Evolutionary conservation across 768 basidiomycete genomes (phyloP).

Genomic region (Mycena galopus): DNA sequence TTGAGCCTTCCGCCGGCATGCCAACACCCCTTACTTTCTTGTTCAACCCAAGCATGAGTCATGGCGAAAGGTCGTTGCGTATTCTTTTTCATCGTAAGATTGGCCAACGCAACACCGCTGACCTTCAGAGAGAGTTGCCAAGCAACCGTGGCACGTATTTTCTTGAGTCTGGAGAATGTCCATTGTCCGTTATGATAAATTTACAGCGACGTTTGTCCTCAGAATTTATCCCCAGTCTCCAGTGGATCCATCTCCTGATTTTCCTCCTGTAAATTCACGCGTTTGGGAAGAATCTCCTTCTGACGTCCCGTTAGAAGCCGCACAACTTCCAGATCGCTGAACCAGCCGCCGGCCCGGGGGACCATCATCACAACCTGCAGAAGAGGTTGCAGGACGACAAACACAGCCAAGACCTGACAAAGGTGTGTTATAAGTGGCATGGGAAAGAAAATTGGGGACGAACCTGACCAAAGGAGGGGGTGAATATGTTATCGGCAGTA

Average conservation of each 20-base stretch:
- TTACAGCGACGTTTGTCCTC: too few species aligned
- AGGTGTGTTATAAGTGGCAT: neutral
- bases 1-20: too few species aligned
- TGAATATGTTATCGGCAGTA: conserved; percentile 16
- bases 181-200: too few species aligned
- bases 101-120: too few species aligned
- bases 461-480: conserved; percentile 12
- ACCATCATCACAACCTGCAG: conserved; percentile 12
- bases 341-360: conserved; percentile 5
- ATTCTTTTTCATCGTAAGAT: too few species aligned
- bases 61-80: too few species aligned
- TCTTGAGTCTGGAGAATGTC: too few species aligned
- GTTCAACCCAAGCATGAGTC: too few species aligned
- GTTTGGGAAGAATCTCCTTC: neutral
- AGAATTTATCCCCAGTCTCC: neutral
- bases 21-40: too few species aligned
- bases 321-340: neutral
- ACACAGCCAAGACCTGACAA: conserved; percentile 7
- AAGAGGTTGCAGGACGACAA: conserved; percentile 12
- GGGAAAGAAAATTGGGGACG: neutral
- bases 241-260: neutral
- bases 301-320: conserved; percentile 5
- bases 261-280: neutral
- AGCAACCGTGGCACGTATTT: too few species aligned
- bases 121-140: too few species aligned